Evolutionary conservation across 164 flowering plant genomes (phyloP).

Genomic region (Paratinospora sagittata): DNA sequence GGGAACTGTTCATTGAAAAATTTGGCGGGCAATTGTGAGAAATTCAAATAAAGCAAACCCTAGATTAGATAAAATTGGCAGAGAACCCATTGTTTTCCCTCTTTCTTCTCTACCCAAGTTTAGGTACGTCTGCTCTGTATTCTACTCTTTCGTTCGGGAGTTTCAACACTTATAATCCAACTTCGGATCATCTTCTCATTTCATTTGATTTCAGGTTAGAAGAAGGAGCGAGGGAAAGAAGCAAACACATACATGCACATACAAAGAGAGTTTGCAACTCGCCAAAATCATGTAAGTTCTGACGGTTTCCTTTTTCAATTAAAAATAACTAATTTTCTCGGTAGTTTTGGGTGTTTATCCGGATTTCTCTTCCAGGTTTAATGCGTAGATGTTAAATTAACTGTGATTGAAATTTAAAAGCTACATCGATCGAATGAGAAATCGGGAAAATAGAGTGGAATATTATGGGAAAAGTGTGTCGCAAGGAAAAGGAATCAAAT

Average conservation of each 20-base stretch:
- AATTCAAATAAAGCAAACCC: conserved; percentile 43
- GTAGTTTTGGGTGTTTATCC: neutral
- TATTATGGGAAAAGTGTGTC: conserved; percentile 61
- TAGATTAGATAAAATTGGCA: conserved; percentile 14
- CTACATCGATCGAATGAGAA: neutral
- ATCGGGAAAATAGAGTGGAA: neutral
- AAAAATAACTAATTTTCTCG: neutral
- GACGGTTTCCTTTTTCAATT: neutral
- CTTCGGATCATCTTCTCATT: neutral
- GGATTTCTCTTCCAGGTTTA: conserved; percentile 9
- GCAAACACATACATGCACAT: too few relatives aligned
- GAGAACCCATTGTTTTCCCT: conserved; percentile 8
- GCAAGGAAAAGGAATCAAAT: conserved; percentile 32
- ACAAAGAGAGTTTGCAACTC: neutral
- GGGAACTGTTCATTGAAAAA: conserved; percentile 14
- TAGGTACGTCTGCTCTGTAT: neutral
- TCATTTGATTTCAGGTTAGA: neutral
- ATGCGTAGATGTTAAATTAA: conserved; percentile 9
- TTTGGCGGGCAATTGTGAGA: conserved; percentile 43
- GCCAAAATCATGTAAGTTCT: conserved; percentile 4
- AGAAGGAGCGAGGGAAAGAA: too few relatives aligned
- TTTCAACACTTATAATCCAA: neutral
- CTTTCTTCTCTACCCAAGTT: conserved; percentile 6
- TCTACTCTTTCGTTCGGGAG: neutral
- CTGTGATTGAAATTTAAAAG: neutral